Evolutionary conservation across 129 eudicot genomes (phyloP).

Genomic region (Artemisia annua): DNA sequence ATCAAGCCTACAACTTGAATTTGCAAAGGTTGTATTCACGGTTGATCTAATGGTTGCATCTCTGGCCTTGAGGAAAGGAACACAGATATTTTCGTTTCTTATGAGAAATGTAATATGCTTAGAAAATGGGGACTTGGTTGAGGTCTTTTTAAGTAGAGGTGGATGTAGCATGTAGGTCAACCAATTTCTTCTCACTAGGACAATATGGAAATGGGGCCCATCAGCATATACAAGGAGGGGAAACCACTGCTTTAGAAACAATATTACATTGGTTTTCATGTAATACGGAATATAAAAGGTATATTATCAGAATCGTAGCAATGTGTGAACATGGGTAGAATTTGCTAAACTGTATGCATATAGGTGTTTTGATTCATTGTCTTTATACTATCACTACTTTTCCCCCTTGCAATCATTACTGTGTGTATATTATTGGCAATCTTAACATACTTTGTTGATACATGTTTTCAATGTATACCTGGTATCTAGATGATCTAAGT

Average conservation of each 20-base stretch:
- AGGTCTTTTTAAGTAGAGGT: background rate
- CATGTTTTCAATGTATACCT: background rate
- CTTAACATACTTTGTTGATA: background rate
- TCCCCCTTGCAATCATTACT: too few relatives aligned
- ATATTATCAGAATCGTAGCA: background rate
- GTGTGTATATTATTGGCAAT: background rate
- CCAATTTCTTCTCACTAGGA: background rate
- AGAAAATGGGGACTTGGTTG: background rate
- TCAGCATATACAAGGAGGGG: background rate
- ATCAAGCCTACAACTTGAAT: slow-evolving; percentile 24
- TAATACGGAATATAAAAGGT: background rate
- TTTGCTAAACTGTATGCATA: background rate
- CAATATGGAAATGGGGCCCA: background rate
- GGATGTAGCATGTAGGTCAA: background rate
- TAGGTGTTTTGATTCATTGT: background rate
- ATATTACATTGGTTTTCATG: background rate
- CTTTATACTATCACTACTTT: too few relatives aligned
- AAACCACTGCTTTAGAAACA: background rate
- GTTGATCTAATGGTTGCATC: background rate
- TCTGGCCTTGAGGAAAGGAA: background rate
- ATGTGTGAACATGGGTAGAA: background rate
- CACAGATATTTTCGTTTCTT: background rate
- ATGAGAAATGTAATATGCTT: background rate
- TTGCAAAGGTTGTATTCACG: background rate
- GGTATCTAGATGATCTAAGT: background rate